Evolutionary conservation across 2,329 filamentous ascomycete species (phyloP).

Genomic region (Epichloe amarillans): DNA sequence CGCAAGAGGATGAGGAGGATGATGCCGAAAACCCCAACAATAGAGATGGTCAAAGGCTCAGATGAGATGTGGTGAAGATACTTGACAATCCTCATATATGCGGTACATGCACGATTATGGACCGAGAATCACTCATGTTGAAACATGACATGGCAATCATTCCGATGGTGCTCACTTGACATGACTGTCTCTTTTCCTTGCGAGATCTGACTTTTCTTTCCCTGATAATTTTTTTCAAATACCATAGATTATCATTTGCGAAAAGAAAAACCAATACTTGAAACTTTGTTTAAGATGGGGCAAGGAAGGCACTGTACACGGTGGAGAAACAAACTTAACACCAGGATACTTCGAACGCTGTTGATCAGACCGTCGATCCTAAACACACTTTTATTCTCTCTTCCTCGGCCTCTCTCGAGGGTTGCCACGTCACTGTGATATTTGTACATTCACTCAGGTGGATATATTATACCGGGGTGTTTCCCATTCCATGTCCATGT

Average conservation of each 20-base stretch:
- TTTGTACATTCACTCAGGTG: background rate
- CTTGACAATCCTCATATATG: background rate
- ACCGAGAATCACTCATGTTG: background rate
- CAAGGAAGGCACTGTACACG: background rate
- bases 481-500: no score
- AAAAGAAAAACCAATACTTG: background rate
- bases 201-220: background rate
- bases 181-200: background rate
- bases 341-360: background rate
- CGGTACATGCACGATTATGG: background rate
- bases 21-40: slow-evolving; percentile 48
- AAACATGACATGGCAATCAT: background rate
- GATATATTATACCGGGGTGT: no score
- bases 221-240: background rate
- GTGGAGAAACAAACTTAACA: background rate
- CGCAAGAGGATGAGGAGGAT: slow-evolving; percentile 54
- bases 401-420: background rate
- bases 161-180: background rate
- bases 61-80: slow-evolving; percentile 51
- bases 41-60: slow-evolving; percentile 46
- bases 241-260: background rate
- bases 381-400: background rate
- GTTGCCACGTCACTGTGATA: background rate
- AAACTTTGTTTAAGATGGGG: background rate
- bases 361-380: background rate